Conservation (phyloP, 371 early-diverging fungal genomes). For the Sporodiniella umbellata region DNA sequence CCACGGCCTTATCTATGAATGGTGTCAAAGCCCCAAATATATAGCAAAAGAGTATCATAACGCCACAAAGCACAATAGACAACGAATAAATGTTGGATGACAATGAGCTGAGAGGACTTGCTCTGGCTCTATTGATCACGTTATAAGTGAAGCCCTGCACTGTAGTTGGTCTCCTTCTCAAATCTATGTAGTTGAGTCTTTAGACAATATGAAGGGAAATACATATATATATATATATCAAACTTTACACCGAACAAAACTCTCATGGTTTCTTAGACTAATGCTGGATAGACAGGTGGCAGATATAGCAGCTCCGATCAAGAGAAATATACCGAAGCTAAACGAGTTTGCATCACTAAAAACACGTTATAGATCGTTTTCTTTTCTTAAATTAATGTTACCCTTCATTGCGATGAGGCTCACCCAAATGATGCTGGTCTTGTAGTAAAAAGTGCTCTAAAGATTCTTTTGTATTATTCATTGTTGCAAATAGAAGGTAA, state of each 20-base stretch:
- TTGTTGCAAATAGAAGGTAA: slow-evolving; percentile 61
- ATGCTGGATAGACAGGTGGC: slow-evolving; percentile 50
- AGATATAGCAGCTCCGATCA: slow-evolving; percentile 42
- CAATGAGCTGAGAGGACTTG: slow-evolving; percentile 26
- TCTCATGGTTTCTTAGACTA: slow-evolving; percentile 53
- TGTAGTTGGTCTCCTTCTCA: slow-evolving; percentile 33
- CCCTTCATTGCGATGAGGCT: slow-evolving; percentile 31
- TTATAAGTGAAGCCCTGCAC: slow-evolving; percentile 48
- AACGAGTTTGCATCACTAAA: neutral
- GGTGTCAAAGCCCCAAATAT: slow-evolving; percentile 26
- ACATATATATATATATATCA: no score
- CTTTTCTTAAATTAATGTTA: slow-evolving; percentile 8
- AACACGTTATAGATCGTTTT: neutral
- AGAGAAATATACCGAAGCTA: slow-evolving; percentile 38
- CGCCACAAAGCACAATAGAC: slow-evolving; percentile 31
- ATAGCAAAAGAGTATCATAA: slow-evolving; percentile 17
- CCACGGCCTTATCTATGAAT: slow-evolving; percentile 48
- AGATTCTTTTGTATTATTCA: slow-evolving; percentile 68
- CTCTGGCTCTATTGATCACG: slow-evolving; percentile 39
- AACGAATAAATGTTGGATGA: slow-evolving; percentile 37
- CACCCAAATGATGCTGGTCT: slow-evolving; percentile 30
- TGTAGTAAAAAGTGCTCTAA: slow-evolving; percentile 59
- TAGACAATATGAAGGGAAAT: no score
- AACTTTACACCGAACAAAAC: slow-evolving; percentile 55
- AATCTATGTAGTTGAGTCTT: no score